Conservation (phyloP, 805 yeast genomes). For the Clavispora phyllophila region DNA sequence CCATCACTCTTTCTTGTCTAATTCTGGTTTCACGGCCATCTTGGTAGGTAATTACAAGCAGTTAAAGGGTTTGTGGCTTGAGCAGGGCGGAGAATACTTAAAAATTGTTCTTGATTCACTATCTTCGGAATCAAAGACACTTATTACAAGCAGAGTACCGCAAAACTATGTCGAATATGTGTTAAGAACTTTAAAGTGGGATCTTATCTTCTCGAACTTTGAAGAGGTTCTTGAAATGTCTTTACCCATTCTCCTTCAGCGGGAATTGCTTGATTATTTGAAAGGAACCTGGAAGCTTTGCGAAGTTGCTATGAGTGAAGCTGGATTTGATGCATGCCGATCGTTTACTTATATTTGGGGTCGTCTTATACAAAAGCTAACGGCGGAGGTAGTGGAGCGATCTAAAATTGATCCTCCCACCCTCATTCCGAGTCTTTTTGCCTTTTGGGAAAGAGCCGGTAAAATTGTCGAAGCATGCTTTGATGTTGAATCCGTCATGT, state of each 20-base stretch:
- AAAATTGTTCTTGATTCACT: conserved; percentile 5
- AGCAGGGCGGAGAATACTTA: conserved; percentile 8
- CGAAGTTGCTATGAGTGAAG: conserved; percentile 14
- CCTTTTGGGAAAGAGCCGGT: conserved; percentile 10
- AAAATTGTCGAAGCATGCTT: conserved; percentile 5
- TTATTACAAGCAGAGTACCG: conserved; percentile 8
- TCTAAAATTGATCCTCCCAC: conserved; percentile 2
- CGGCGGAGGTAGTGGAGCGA: background rate
- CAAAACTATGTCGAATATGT: conserved; percentile 16
- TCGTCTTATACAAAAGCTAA: conserved; percentile 1
- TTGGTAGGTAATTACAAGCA: conserved; percentile 10
- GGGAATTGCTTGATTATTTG: background rate
- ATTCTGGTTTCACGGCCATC: background rate
- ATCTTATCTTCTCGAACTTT: conserved; percentile 24
- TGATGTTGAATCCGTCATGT: conserved; percentile 20
- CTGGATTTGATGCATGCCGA: conserved; percentile 17
- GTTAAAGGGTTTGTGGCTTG: conserved; percentile 16
- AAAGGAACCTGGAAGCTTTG: conserved; percentile 12
- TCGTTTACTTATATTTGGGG: conserved; percentile 26
- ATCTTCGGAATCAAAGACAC: conserved; percentile 9
- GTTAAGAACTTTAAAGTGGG: conserved; percentile 24
- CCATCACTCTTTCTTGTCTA: background rate
- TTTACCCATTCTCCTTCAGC: conserved; percentile 17
- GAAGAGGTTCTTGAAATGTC: conserved; percentile 14
- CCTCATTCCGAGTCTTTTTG: conserved; percentile 11